phyloP scores from a whole-genome alignment of 2,329 filamentous ascomycete species.

The Ophiocordyceps camponoti-saundersi region DNA sequence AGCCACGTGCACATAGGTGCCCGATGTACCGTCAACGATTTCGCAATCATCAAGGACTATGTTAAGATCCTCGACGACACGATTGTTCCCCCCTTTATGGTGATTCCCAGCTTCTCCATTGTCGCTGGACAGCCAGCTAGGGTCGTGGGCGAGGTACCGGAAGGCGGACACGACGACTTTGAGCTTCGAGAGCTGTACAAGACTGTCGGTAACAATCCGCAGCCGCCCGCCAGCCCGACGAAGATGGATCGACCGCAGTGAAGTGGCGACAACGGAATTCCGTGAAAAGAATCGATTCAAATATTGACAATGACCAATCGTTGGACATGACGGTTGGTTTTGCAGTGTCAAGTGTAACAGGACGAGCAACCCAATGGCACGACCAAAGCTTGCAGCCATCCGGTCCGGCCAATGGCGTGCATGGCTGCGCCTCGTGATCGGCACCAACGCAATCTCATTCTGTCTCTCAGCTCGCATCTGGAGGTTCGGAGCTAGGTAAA shows the following conservation, averaged over 20 bases:
- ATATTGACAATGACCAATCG: neutral
- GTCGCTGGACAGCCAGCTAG: constrained; percentile 72
- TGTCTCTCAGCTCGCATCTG: neutral
- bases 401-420: neutral
- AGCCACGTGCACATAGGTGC: constrained; percentile 75
- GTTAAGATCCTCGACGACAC: constrained; percentile 73
- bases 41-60: constrained; percentile 87
- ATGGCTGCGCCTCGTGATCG: neutral
- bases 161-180: constrained; percentile 49
- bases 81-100: constrained; percentile 73
- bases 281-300: neutral
- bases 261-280: neutral
- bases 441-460: neutral
- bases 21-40: constrained; percentile 62
- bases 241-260: neutral
- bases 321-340: too few species aligned
- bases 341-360: too few species aligned
- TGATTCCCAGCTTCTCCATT: constrained; percentile 80
- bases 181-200: constrained; percentile 49
- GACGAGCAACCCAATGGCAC: too few species aligned
- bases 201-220: constrained; percentile 40
- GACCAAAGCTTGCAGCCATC: too few species aligned
- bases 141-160: constrained; percentile 65
- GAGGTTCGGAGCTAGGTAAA: neutral
- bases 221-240: constrained; percentile 8